Evolutionary conservation across 805 yeast genomes (phyloP).

Genomic region (Metschnikowia similis): DNA sequence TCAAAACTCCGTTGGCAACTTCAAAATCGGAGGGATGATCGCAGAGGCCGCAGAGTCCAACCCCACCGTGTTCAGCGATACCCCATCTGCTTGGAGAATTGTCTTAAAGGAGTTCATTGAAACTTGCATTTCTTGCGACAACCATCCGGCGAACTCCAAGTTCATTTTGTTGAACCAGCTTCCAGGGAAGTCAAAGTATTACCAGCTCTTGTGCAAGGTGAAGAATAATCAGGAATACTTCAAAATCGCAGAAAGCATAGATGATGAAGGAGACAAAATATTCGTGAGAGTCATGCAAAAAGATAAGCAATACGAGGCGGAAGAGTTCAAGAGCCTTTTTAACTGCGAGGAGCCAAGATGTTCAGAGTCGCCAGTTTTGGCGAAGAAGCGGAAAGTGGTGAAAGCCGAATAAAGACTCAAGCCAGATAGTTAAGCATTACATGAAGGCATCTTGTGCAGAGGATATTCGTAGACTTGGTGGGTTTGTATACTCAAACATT

Average conservation of each 20-base stretch:
- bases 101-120: slow-evolving; percentile 53
- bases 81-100: slow-evolving; percentile 50
- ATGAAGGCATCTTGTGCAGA: background rate
- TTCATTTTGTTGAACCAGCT: slow-evolving; percentile 73
- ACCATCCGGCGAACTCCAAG: slow-evolving; percentile 65
- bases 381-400: slow-evolving; percentile 1
- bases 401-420: background rate
- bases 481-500: background rate
- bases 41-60: slow-evolving; percentile 88
- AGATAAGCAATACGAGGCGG: slow-evolving; percentile 20
- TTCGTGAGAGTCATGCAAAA: slow-evolving; percentile 31
- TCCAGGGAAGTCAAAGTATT: slow-evolving; percentile 67
- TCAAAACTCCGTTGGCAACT: slow-evolving; percentile 49
- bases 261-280: slow-evolving; percentile 36
- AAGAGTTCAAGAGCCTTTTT: slow-evolving; percentile 10
- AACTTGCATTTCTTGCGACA: slow-evolving; percentile 53
- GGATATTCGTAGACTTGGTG: background rate
- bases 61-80: slow-evolving; percentile 63
- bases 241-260: slow-evolving; percentile 28
- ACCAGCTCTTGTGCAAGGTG: slow-evolving; percentile 51
- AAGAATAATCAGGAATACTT: slow-evolving; percentile 52
- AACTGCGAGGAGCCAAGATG: background rate
- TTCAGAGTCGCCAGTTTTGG: background rate
- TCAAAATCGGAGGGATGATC: slow-evolving; percentile 81
- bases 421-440: background rate